These are phyloP conservation scores for Bipolaris bicolor DNA, from an alignment of 2,329 filamentous ascomycete genomes.

Conservation along the genomic window DNA sequence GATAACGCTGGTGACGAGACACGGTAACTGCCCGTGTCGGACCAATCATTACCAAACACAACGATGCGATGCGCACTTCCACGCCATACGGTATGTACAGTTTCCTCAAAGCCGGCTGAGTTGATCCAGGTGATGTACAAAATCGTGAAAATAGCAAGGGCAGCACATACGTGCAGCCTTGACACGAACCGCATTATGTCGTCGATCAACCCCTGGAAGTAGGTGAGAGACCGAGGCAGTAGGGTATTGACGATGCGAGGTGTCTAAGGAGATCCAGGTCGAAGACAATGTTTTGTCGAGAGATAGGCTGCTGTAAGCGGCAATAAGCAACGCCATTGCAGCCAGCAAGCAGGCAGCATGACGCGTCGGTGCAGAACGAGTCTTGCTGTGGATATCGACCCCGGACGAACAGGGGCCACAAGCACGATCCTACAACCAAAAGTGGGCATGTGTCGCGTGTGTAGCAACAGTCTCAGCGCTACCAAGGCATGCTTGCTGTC, in stretches of 20 bases:
- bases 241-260: not conserved
- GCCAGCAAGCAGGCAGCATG: conserved; percentile 31
- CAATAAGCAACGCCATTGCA: conserved; percentile 22
- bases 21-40: conserved; percentile 46
- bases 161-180: conserved; percentile 37
- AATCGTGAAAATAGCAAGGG: conserved; percentile 32
- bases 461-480: conserved; percentile 4
- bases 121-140: conserved; percentile 43
- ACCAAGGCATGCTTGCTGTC: not conserved
- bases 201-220: not conserved
- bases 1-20: conserved; percentile 37
- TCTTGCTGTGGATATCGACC: conserved; percentile 4
- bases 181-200: conserved; percentile 41
- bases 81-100: conserved; percentile 38
- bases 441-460: conserved; percentile 26
- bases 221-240: not conserved
- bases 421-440: conserved; percentile 16
- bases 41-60: conserved; percentile 50
- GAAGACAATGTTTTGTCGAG: conserved; percentile 27
- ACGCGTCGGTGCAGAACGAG: conserved; percentile 21
- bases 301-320: conserved; percentile 2
- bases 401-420: conserved; percentile 8
- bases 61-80: conserved; percentile 41
- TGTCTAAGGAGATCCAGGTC: conserved; percentile 10
- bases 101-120: conserved; percentile 33